Percentiles rank a stretch among this genome's conserved stretches.
These are phyloP conservation scores for Eimeria maxima DNA, from an alignment of 169 alveolate species.

Conservation along the genomic window DNA sequence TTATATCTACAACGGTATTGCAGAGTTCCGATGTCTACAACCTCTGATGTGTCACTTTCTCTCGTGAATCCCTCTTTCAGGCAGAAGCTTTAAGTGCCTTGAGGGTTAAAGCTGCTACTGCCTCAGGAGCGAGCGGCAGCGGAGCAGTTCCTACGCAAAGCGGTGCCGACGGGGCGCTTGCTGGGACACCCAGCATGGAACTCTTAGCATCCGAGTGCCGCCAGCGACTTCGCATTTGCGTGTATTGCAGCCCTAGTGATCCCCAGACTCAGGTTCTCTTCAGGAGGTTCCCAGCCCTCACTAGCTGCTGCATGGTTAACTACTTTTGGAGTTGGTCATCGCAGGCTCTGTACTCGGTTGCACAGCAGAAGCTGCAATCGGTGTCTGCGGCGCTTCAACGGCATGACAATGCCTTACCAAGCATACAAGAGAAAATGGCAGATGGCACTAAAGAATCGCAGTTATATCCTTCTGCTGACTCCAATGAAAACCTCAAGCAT, in stretches of 20 bases:
- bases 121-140: neutral
- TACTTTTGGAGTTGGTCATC: conserved; percentile 96
- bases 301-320: conserved; percentile 97
- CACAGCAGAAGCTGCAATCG: conserved; percentile 53
- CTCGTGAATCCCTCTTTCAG: conserved; percentile 6
- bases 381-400: conserved; percentile 59
- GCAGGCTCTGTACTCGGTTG: conserved; percentile 90
- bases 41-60: neutral
- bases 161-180: neutral
- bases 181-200: neutral
- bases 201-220: conserved; percentile 72
- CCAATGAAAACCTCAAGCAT: neutral
- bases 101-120: conserved; percentile 1
- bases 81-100: conserved; percentile 63
- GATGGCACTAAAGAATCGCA: neutral
- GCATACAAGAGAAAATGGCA: neutral
- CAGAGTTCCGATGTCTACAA: neutral
- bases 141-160: neutral
- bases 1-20: neutral
- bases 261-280: conserved; percentile 63
- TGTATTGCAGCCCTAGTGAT: conserved; percentile 58
- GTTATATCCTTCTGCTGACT: neutral
- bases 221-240: conserved; percentile 66
- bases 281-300: conserved; percentile 97
- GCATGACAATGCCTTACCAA: conserved; percentile 34